phyloP scores from a whole-genome alignment of 179 eudicot genomes.

The Silene noctiflora region DNA sequence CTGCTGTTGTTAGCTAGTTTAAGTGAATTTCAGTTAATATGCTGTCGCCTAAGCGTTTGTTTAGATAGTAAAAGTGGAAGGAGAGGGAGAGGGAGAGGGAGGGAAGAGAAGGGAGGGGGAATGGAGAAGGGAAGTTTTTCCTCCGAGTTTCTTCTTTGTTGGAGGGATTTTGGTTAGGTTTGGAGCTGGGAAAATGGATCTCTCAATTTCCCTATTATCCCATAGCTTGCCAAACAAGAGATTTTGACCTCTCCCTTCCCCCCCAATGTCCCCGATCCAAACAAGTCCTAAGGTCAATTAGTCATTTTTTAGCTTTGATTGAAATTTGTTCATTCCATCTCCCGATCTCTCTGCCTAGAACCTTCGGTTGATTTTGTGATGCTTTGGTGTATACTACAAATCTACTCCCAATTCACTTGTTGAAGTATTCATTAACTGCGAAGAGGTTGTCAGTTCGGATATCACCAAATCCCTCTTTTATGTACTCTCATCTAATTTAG shows the following conservation, averaged over 20 bases:
- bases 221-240: too few relatives aligned
- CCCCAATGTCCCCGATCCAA: too few relatives aligned
- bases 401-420: background rate
- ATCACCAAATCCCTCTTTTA: background rate
- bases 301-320: background rate
- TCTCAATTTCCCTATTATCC: too few relatives aligned
- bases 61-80: too few relatives aligned
- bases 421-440: background rate
- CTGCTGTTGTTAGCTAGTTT: background rate
- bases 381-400: background rate
- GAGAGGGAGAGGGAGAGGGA: too few relatives aligned
- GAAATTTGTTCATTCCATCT: conserved; percentile 9
- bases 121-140: too few relatives aligned
- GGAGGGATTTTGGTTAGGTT: too few relatives aligned
- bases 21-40: background rate
- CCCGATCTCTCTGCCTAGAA: background rate
- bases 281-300: background rate
- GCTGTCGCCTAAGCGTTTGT: background rate
- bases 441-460: background rate
- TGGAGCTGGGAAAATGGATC: too few relatives aligned
- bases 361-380: background rate
- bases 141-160: too few relatives aligned
- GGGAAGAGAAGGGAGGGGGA: too few relatives aligned
- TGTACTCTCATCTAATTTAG: background rate
- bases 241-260: too few relatives aligned